Conservation (phyloP, 1,139 yeast genomes). For the Insectozyma bohioensis region DNA sequence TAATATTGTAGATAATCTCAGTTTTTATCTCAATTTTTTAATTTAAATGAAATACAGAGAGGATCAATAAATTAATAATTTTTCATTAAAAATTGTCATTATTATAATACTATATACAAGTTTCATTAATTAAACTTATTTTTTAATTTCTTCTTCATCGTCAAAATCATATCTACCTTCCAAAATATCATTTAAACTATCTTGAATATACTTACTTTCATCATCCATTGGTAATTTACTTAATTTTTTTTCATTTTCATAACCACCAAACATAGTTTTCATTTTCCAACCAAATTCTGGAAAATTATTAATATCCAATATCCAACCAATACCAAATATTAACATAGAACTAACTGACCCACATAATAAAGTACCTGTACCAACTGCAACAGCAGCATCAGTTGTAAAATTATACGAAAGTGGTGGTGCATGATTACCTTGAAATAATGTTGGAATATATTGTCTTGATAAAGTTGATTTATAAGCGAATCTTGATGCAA, state of each 20-base stretch:
- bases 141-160: neutral
- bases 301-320: constrained; percentile 65
- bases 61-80: neutral
- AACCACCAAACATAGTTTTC: constrained; percentile 70
- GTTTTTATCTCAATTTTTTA: too few relatives aligned
- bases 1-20: too few relatives aligned
- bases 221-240: constrained; percentile 63
- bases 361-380: constrained; percentile 76
- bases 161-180: constrained; percentile 40
- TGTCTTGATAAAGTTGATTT: constrained; percentile 72
- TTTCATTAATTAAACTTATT: too few relatives aligned
- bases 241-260: constrained; percentile 48
- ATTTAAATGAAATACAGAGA: too few relatives aligned
- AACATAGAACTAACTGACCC: constrained; percentile 71
- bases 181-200: constrained; percentile 46
- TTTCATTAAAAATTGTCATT: neutral
- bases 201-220: constrained; percentile 59
- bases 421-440: constrained; percentile 87
- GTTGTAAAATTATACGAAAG: constrained; percentile 67
- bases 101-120: neutral
- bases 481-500: constrained; percentile 72
- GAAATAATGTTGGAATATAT: constrained; percentile 76
- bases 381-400: constrained; percentile 87
- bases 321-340: constrained; percentile 77
- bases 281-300: constrained; percentile 72